Percentiles rank a stretch among this genome's conserved stretches.
phyloP scores from a whole-genome alignment of 2,329 filamentous ascomycete species.

The Pseudogymnoascus sp. region DNA sequence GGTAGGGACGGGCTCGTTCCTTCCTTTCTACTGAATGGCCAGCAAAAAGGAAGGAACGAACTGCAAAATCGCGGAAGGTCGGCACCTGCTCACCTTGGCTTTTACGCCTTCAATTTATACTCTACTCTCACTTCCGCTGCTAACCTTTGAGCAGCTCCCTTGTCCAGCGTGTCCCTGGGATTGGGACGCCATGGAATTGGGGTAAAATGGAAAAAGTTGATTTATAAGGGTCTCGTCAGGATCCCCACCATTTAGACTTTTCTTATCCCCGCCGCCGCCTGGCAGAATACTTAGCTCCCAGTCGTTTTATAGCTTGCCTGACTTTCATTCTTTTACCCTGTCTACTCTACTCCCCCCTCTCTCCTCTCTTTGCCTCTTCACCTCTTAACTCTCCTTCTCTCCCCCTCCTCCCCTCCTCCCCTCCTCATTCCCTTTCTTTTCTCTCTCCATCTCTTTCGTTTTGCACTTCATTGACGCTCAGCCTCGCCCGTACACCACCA shows the following conservation, averaged over 20 bases:
- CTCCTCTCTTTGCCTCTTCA: not conserved
- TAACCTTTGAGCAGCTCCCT: not conserved
- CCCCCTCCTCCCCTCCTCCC: not conserved
- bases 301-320: not conserved
- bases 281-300: conserved; percentile 1
- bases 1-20: not conserved
- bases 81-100: not conserved
- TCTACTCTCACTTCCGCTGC: not conserved
- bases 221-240: not conserved
- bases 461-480: not conserved
- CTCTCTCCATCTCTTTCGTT: not conserved
- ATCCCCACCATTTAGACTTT: conserved; percentile 7
- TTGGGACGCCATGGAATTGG: not conserved
- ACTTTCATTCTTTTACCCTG: not conserved
- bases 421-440: not conserved
- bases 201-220: not conserved
- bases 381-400: not conserved
- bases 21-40: not conserved
- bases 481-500: not conserved
- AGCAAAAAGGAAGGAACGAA: not conserved
- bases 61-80: not conserved
- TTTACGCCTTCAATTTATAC: not conserved
- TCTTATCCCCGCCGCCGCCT: conserved; percentile 1
- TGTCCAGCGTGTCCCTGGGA: not conserved
- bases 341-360: not conserved